Percentiles rank a stretch among this genome's conserved stretches.
phyloP scores from a whole-genome alignment of 371 early-diverging fungal genomes.

The Basidiobolus meristosporus region DNA sequence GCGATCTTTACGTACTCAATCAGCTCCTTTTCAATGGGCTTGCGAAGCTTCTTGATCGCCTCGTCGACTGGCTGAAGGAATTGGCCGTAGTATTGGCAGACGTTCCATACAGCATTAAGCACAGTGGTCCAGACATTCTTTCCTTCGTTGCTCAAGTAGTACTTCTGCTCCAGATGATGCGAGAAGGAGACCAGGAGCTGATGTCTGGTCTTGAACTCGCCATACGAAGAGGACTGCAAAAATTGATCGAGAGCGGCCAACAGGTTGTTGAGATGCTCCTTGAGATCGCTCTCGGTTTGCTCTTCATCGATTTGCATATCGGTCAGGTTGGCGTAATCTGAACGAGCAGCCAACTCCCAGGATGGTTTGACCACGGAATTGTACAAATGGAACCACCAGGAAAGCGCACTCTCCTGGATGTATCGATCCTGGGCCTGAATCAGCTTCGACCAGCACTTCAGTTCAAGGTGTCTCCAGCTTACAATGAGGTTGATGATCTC shows the following conservation, averaged over 20 bases:
- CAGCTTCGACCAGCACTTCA: slow-evolving; percentile 78
- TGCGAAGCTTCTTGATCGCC: slow-evolving; percentile 29
- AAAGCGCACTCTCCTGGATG: slow-evolving; percentile 32
- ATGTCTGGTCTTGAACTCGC: slow-evolving; percentile 65
- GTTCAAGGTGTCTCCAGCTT: slow-evolving; percentile 80
- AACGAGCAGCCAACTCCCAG: slow-evolving; percentile 1
- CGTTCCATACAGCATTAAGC: slow-evolving; percentile 22
- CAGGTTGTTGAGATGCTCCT: slow-evolving; percentile 15
- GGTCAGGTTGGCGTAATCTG: neutral
- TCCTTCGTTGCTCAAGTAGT: slow-evolving; percentile 5
- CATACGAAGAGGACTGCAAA: slow-evolving; percentile 54
- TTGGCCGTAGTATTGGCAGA: slow-evolving; percentile 58
- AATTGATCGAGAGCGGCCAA: slow-evolving; percentile 59
- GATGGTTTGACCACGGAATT: slow-evolving; percentile 13
- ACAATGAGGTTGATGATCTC: slow-evolving; percentile 59
- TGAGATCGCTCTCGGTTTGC: slow-evolving; percentile 5
- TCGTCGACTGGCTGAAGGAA: slow-evolving; percentile 32
- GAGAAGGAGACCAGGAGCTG: slow-evolving; percentile 54
- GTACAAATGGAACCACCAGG: slow-evolving; percentile 84
- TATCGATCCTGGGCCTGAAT: slow-evolving; percentile 61
- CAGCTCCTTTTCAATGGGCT: slow-evolving; percentile 74
- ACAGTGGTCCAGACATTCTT: slow-evolving; percentile 6
- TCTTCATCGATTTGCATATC: slow-evolving; percentile 6
- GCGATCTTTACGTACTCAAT: slow-evolving; percentile 87
- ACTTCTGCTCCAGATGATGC: slow-evolving; percentile 25